Conservation (phyloP, 163 green algal genomes). For the Scenedesmus sp. region DNA sequence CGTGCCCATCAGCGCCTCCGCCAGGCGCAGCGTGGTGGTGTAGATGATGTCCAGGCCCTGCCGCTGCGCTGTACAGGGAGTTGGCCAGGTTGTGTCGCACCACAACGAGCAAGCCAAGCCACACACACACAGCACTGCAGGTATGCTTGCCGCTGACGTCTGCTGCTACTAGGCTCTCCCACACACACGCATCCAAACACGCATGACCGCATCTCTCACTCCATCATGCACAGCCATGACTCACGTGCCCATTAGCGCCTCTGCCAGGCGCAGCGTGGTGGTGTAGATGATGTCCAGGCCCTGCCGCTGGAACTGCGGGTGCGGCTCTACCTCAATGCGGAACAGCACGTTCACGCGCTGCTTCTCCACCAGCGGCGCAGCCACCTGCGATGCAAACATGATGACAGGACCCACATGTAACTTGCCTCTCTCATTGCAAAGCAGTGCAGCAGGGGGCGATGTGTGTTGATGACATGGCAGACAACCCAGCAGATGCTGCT, state of each 20-base stretch:
- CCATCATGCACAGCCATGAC: neutral
- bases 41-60: conserved; percentile 70
- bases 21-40: conserved; percentile 65
- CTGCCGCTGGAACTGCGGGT: conserved; percentile 73
- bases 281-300: conserved; percentile 70
- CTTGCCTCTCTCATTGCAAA: no score
- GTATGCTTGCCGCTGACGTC: no score
- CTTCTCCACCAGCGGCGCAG: conserved; percentile 23
- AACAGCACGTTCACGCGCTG: conserved; percentile 40
- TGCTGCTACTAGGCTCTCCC: no score
- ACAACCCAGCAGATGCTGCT: no score
- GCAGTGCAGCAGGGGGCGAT: no score
- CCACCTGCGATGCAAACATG: conserved; percentile 26
- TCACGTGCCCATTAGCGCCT: conserved; percentile 67
- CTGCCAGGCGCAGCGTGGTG: conserved; percentile 65
- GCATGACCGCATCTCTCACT: neutral
- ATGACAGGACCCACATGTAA: neutral
- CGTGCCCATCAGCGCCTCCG: conserved; percentile 67
- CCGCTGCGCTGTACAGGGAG: conserved; percentile 12
- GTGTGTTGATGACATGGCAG: no score
- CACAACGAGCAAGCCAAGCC: no score
- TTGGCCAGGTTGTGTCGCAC: no score
- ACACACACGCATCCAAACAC: neutral
- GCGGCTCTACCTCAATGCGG: conserved; percentile 64
- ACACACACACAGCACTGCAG: no score